phyloP scores from a whole-genome alignment of 1,284 basidiomycete genomes.

The Ganoderma resinaceum region DNA sequence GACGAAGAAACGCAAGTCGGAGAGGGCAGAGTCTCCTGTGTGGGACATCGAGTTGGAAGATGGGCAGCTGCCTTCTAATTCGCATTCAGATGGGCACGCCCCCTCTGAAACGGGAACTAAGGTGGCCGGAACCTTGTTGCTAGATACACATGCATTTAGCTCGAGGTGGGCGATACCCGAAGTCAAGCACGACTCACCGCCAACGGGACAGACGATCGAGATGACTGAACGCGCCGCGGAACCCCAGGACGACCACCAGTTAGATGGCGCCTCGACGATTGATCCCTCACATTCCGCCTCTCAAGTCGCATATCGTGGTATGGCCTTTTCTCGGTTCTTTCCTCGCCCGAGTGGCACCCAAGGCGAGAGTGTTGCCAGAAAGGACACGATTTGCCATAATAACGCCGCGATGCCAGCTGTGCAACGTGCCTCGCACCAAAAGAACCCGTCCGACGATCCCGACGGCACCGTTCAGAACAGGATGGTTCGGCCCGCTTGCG shows the following conservation, averaged over 20 bases:
- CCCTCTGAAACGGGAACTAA: slow-evolving; percentile 5
- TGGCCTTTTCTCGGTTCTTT: slow-evolving; percentile 1
- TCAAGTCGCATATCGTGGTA: slow-evolving; percentile 23
- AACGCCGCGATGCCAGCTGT: not conserved
- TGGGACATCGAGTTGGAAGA: slow-evolving; percentile 71
- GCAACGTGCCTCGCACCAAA: not conserved
- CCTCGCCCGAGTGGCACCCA: not conserved
- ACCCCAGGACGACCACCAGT: not conserved
- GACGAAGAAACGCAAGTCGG: not conserved
- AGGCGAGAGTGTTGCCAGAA: not conserved
- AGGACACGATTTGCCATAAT: not conserved
- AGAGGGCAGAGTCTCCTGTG: slow-evolving; percentile 51
- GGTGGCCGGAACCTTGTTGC: slow-evolving; percentile 34
- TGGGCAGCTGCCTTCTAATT: slow-evolving; percentile 28
- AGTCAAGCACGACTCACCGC: not conserved
- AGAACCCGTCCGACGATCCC: not conserved
- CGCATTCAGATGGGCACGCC: slow-evolving; percentile 14
- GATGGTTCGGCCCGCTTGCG: slow-evolving; percentile 1
- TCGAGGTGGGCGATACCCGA: slow-evolving; percentile 20
- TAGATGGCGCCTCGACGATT: slow-evolving; percentile 42
- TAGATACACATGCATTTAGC: slow-evolving; percentile 32
- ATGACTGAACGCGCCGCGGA: not conserved
- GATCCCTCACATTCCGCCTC: slow-evolving; percentile 45
- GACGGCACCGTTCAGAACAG: slow-evolving; percentile 1
- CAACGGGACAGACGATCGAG: not conserved